These are phyloP conservation scores for Backusella liffmaniae DNA, from an alignment of 192 early-diverging fungal species.

Conservation along the genomic window DNA sequence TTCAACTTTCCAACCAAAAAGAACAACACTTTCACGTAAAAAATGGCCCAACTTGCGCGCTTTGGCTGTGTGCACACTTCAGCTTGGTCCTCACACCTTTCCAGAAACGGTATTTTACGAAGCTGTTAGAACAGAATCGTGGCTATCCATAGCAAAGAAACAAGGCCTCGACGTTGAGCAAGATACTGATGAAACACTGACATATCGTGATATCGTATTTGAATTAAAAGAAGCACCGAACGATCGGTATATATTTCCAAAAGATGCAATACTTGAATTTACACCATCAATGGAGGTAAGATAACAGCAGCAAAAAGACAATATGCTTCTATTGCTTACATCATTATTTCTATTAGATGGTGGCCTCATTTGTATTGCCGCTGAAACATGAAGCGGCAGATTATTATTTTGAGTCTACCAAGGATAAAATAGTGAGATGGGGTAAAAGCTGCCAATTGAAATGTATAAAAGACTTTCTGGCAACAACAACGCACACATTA, in stretches of 20 bases:
- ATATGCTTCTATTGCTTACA: neutral
- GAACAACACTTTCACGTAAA: constrained; percentile 12
- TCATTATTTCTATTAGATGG: constrained; percentile 16
- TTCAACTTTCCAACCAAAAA: constrained; percentile 26
- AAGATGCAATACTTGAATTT: constrained; percentile 48
- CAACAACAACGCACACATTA: neutral
- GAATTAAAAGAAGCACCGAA: constrained; percentile 56
- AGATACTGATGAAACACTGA: neutral
- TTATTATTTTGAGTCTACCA: constrained; percentile 19
- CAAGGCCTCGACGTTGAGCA: neutral
- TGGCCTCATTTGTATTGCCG: constrained; percentile 34
- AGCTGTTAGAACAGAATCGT: constrained; percentile 18
- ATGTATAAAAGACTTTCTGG: neutral
- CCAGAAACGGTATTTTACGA: constrained; percentile 46
- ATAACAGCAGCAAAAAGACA: neutral
- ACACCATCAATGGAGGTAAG: constrained; percentile 22
- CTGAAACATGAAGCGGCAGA: constrained; percentile 1
- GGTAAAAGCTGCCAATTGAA: neutral
- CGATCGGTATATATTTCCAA: constrained; percentile 52
- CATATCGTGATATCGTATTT: constrained; percentile 44
- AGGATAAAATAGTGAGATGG: constrained; percentile 22
- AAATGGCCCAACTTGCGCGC: constrained; percentile 34
- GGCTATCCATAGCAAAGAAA: constrained; percentile 16
- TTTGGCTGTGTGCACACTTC: constrained; percentile 42
- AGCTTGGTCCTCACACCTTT: constrained; percentile 59